Evolutionary conservation across 176 grass and related monocot genomes (phyloP).

Genomic region (Carex kokanica): DNA sequence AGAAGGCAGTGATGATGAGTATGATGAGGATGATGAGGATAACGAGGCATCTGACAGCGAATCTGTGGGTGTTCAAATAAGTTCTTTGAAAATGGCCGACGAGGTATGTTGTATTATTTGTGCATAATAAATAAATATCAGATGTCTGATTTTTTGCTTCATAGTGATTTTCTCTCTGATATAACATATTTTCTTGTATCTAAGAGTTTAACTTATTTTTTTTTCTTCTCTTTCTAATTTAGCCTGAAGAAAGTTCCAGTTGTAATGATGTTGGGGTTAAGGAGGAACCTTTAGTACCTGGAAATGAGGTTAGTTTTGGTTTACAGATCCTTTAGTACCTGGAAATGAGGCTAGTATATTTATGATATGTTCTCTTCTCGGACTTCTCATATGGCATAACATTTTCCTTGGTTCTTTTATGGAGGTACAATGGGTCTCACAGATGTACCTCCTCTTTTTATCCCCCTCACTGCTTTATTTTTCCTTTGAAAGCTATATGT

Average conservation of each 20-base stretch:
- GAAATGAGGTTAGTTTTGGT: constrained; percentile 20
- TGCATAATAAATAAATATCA: constrained; percentile 8
- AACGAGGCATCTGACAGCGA: constrained; percentile 12
- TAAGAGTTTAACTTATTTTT: constrained; percentile 1
- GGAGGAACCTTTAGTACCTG: constrained; percentile 28
- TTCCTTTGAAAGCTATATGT: background rate
- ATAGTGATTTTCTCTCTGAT: background rate
- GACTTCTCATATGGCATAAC: background rate
- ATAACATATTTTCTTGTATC: background rate
- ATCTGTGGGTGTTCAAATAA: constrained; percentile 30
- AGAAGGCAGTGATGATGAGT: constrained; percentile 38
- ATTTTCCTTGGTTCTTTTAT: background rate
- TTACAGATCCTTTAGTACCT: background rate
- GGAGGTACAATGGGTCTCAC: background rate
- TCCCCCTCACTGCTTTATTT: background rate
- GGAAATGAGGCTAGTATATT: background rate
- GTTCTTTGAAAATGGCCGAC: constrained; percentile 49
- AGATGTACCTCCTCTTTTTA: background rate
- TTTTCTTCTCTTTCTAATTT: constrained; percentile 10
- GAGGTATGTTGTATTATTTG: constrained; percentile 41
- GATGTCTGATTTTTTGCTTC: background rate
- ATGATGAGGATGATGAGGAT: constrained; percentile 35
- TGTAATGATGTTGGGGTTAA: constrained; percentile 7
- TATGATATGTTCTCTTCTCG: background rate
- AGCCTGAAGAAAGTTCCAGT: constrained; percentile 30